Percentiles rank a stretch among this genome's conserved stretches.
These are phyloP conservation scores for Xylaria palmicola DNA, from an alignment of 495 filamentous ascomycete species.

Conservation along the genomic window DNA sequence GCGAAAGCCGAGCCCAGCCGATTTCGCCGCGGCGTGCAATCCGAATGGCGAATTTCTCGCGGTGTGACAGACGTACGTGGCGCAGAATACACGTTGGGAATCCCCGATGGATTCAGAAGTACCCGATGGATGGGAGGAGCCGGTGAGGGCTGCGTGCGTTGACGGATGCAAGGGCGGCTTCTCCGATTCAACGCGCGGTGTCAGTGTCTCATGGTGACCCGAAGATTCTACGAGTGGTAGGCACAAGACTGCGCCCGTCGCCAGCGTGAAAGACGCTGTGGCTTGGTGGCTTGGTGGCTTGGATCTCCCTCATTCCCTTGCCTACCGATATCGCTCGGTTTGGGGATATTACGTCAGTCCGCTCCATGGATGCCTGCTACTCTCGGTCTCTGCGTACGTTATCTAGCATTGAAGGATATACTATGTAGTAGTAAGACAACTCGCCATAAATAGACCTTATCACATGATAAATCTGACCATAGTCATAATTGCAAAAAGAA, in stretches of 20 bases:
- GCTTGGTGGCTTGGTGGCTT: not conserved
- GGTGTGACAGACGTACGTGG: not conserved
- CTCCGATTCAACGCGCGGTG: not conserved
- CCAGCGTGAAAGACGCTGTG: not conserved
- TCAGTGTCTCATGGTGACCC: not conserved
- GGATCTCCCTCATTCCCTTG: not conserved
- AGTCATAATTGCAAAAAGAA: not conserved
- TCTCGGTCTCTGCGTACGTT: no score
- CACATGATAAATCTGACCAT: not conserved
- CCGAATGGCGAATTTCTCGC: not conserved
- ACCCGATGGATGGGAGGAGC: not conserved
- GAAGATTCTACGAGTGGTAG: not conserved
- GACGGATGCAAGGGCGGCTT: not conserved
- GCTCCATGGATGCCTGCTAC: not conserved
- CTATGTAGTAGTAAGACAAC: not conserved
- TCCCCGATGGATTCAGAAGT: not conserved
- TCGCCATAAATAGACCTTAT: not conserved
- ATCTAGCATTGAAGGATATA: no score
- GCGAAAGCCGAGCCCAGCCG: not conserved
- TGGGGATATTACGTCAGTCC: conserved; percentile 1
- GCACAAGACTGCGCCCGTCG: not conserved
- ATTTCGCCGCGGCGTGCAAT: not conserved
- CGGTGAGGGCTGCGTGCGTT: not conserved
- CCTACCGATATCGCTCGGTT: not conserved
- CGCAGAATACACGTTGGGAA: not conserved